Evolutionary conservation across 1,284 basidiomycete genomes (phyloP).

Genomic region (Cryptococcus amylolentus): DNA sequence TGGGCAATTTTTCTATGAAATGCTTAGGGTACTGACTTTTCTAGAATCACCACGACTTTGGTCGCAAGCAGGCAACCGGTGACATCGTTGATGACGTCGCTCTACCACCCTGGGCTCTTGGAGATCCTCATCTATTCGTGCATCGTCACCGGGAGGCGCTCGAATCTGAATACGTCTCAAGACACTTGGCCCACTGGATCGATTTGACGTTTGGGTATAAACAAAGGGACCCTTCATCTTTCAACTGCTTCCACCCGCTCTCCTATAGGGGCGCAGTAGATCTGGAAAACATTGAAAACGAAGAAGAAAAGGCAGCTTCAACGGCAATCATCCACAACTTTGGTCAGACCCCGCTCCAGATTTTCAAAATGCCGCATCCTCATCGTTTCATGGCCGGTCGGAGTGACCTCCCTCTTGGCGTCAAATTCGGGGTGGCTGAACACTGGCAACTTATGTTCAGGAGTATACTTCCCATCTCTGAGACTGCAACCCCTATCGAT

Average conservation of each 20-base stretch:
- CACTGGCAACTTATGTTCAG: slow-evolving; percentile 46
- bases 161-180: slow-evolving; percentile 84
- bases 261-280: slow-evolving; percentile 93
- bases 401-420: slow-evolving; percentile 65
- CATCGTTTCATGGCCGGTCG: slow-evolving; percentile 66
- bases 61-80: slow-evolving; percentile 73
- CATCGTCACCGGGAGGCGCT: slow-evolving; percentile 77
- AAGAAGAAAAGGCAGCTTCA: slow-evolving; percentile 82
- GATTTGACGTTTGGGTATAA: slow-evolving; percentile 79
- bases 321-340: slow-evolving; percentile 95
- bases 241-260: slow-evolving; percentile 89
- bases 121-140: slow-evolving; percentile 80
- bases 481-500: slow-evolving; percentile 58
- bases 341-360: slow-evolving; percentile 82
- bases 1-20: slow-evolving; percentile 56
- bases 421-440: slow-evolving; percentile 73
- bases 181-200: slow-evolving; percentile 84
- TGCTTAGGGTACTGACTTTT: slow-evolving; percentile 55
- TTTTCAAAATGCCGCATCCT: slow-evolving; percentile 83
- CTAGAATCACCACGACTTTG: slow-evolving; percentile 73
- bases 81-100: slow-evolving; percentile 83
- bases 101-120: slow-evolving; percentile 85
- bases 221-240: slow-evolving; percentile 71
- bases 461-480: slow-evolving; percentile 46
- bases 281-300: slow-evolving; percentile 76